Evolutionary conservation across 768 basidiomycete species (phyloP), one percentile per base, ranked within the genome.

Genomic region (Panus rudis): DNA sequence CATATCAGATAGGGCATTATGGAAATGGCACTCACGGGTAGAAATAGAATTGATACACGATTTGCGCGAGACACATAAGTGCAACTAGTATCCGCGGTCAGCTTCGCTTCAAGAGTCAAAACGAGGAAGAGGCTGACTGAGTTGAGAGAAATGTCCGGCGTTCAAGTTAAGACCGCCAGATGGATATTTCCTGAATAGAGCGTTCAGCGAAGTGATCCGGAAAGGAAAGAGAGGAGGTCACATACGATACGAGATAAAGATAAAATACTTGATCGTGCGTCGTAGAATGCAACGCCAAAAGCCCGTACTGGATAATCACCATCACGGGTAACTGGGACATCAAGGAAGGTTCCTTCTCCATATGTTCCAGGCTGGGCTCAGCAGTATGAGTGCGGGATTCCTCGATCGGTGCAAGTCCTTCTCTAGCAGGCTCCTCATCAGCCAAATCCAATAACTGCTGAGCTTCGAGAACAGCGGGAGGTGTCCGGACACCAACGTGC

Each of bases 221-320:
- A 4, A 30, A 7, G 33, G 21, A 35, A 8, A 35, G 6, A 35
- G 7, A 17, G 33, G 32, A 45, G 47, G 30, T 20, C 1, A 74
- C 84, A 66, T 55, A 88, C 86, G 86, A 81, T 39, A 92, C 87
- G 20, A 93, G 80, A 65, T 93, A 94, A 2, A 87, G 87, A 60
- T 93, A 76, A 68, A 96, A 89, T 22, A 92, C 64, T 62, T 94
- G 90, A 66, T 93, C 87, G 54, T 93, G 92, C 2, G 86, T 90
- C 13, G 85, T 90, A 28, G 80, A 79, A 58, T 96, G 92, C 39
- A 97, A 62, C 4, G 92, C 92, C 49, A 97, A 68, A 48, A 92
- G 65, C 16, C 88, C 88, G 61, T 96, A 96, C 64, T 96, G 93
- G 14, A 88, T 56, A 52, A 98, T 96, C 54, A 97, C 79, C 51